These are phyloP conservation scores for Wickerhamiella vanderwaltii DNA, from an alignment of 805 yeast genomes.

Conservation along the genomic window DNA sequence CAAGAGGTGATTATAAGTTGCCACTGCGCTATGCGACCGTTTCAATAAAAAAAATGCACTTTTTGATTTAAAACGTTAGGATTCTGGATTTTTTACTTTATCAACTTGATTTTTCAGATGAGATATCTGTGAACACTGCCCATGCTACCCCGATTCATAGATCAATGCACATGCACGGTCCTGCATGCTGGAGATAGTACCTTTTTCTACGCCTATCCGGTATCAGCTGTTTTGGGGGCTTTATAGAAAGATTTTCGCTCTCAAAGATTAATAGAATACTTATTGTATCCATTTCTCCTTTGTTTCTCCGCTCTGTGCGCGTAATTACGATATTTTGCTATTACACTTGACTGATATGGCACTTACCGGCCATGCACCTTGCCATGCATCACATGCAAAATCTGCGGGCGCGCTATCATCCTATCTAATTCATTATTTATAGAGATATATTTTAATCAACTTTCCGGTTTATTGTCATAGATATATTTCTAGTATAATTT, in stretches of 20 bases:
- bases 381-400: background rate
- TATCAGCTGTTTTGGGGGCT: background rate
- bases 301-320: background rate
- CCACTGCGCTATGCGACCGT: background rate
- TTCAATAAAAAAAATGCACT: background rate
- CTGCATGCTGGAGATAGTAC: background rate
- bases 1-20: background rate
- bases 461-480: no score
- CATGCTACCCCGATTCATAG: no score
- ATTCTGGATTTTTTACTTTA: slow-evolving; percentile 1
- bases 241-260: no score
- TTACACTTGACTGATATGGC: background rate
- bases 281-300: background rate
- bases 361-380: background rate
- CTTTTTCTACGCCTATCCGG: background rate
- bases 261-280: background rate
- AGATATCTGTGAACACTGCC: background rate
- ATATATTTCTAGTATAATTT: no score
- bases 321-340: background rate
- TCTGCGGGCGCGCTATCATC: no score
- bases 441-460: no score
- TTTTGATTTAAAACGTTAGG: background rate
- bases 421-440: no score
- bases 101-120: background rate
- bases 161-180: no score